Percentiles rank a stretch among this genome's conserved stretches.
phyloP scores from a whole-genome alignment of 306 rosid species.

The Betula pendula region DNA sequence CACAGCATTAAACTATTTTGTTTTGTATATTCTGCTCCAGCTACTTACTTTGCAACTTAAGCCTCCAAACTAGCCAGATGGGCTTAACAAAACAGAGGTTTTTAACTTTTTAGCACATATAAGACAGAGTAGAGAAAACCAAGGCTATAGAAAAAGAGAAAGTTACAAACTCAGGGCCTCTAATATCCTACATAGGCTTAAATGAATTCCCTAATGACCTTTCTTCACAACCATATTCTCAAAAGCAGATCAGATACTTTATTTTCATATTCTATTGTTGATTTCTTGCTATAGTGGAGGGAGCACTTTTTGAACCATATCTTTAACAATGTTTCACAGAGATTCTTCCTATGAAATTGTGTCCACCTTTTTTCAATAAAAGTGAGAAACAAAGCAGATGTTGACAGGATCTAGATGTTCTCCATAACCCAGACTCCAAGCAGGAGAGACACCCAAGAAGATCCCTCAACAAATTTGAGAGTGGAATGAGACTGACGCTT shows the following conservation, averaged over 20 bases:
- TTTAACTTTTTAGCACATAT: too few species aligned
- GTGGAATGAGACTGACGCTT: not conserved
- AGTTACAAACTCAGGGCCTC: not conserved
- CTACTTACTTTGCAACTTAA: not conserved
- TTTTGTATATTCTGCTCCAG: not conserved
- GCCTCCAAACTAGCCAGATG: not conserved
- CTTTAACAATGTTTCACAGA: not conserved
- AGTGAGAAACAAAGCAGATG: conserved; percentile 23
- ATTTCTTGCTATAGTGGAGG: conserved; percentile 4
- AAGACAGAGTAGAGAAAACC: not conserved
- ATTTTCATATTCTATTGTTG: conserved; percentile 11
- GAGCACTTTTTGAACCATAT: not conserved
- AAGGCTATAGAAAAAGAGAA: not conserved
- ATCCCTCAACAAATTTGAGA: not conserved
- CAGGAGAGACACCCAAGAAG: not conserved
- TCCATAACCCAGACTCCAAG: not conserved
- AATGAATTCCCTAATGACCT: not conserved
- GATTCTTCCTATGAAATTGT: not conserved
- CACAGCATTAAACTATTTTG: not conserved
- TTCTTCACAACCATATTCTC: not conserved
- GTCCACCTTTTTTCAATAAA: conserved; percentile 1
- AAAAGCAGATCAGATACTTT: not conserved
- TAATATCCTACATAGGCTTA: too few species aligned
- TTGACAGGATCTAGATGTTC: not conserved
- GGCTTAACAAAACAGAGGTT: not conserved